Percentiles rank a stretch among this genome's conserved stretches.
Evolutionary conservation across 257 asterid genomes (phyloP).

Genomic region (Fraxinus excelsior): DNA sequence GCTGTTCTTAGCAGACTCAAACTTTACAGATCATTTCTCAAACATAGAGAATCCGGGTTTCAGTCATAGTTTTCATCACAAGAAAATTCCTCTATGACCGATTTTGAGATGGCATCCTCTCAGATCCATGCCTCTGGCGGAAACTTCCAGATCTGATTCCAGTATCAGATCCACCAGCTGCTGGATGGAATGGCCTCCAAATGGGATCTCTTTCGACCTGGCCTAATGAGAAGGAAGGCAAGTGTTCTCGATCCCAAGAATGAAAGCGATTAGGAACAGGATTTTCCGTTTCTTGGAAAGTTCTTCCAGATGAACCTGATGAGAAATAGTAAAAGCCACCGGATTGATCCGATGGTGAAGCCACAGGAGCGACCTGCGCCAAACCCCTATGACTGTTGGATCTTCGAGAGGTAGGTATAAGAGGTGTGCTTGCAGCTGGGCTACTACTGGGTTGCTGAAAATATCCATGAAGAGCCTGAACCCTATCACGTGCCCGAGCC

Average conservation of each 20-base stretch:
- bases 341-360: conserved; percentile 56
- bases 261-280: conserved; percentile 43
- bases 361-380: conserved; percentile 45
- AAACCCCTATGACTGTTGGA: conserved; percentile 45
- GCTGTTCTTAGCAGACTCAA: conserved; percentile 29
- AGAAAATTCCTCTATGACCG: conserved; percentile 44
- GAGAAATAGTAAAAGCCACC: conserved; percentile 52
- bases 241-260: conserved; percentile 59
- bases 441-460: conserved; percentile 58
- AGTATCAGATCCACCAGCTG: conserved; percentile 43
- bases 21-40: conserved; percentile 49
- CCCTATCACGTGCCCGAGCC: conserved; percentile 57
- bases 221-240: conserved; percentile 40
- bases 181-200: conserved; percentile 62
- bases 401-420: conserved; percentile 41
- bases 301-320: conserved; percentile 57
- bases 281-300: conserved; percentile 60
- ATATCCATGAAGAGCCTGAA: conserved; percentile 65
- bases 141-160: conserved; percentile 46
- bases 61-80: conserved; percentile 41
- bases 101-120: conserved; percentile 67
- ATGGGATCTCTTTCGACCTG: conserved; percentile 52
- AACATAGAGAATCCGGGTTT: conserved; percentile 39
- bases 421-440: conserved; percentile 45
- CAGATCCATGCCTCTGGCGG: conserved; percentile 69